These are phyloP conservation scores for Mycena alexandri DNA, from an alignment of 768 basidiomycete genomes.

Conservation along the genomic window DNA sequence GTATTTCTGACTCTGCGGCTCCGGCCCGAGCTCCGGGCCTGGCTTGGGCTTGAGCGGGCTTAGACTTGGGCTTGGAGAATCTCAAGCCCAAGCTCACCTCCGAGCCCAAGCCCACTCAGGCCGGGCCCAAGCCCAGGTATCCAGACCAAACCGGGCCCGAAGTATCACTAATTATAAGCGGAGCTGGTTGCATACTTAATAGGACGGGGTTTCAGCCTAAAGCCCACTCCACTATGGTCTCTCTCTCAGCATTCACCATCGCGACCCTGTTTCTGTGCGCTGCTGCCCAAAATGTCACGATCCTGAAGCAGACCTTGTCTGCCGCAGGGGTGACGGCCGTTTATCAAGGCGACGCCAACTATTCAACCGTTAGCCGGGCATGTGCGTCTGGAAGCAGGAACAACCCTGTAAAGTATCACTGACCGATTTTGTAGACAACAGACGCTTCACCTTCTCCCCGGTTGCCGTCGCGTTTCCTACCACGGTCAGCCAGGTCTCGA, in stretches of 20 bases:
- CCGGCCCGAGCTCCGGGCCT: too few relatives aligned
- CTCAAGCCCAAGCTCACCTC: too few relatives aligned
- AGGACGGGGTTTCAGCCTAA: neutral
- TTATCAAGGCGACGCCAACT: constrained; percentile 28
- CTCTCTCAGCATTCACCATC: neutral
- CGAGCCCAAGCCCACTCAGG: too few relatives aligned
- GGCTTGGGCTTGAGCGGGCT: too few relatives aligned
- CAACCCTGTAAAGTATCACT: too few relatives aligned
- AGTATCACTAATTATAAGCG: too few relatives aligned
- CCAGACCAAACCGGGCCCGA: too few relatives aligned
- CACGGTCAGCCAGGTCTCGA: constrained; percentile 50
- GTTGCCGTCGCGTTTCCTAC: constrained; percentile 54
- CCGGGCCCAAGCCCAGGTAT: too few relatives aligned
- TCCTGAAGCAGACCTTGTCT: constrained; percentile 27
- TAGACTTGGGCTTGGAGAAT: too few relatives aligned
- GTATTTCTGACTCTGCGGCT: too few relatives aligned
- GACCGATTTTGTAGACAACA: constrained; percentile 49
- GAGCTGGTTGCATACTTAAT: constrained; percentile 1
- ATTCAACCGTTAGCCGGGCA: constrained; percentile 22
- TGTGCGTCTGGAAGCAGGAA: constrained; percentile 14
- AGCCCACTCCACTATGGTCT: constrained; percentile 14
- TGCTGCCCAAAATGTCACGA: constrained; percentile 19
- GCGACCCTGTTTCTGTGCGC: constrained; percentile 10
- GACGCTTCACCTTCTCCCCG: constrained; percentile 55
- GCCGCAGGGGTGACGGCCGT: constrained; percentile 28